Evolutionary conservation across 108 stramenopile genomes (phyloP), one percentile per base, ranked within the genome.

Genomic region (Cyclotella cryptica): DNA sequence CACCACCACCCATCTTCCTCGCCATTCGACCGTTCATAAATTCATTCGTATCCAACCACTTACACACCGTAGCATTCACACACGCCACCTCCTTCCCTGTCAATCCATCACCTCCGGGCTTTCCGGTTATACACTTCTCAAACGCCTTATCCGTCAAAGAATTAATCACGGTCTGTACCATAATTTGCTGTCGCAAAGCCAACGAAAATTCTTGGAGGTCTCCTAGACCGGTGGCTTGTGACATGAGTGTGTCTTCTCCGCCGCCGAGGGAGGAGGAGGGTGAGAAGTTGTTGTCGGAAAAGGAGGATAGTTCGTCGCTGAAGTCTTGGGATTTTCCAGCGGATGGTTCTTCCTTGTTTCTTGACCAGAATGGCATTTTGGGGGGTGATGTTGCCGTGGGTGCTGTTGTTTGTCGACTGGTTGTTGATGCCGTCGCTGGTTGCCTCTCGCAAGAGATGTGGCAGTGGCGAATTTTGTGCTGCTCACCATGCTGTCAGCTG

Each of bases 31-130:
- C 88, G 47, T 84, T 88, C 81, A 94, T 89, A 74, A 90, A 94
- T 69, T 94, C 90, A 73, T 94, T 94, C 40, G 93, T 85, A 86
- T 94, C 93, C 66, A 94, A 71, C 93, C 93, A 94, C 66, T 94
- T 94, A 68, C 89, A 87, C 22, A 89, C 88, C 15, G 86, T 81
- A 22, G 91, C 81, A 64, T 89, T 77, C 43, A 94, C 77, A 60
- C 93, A 94, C 12, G 87, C 89, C n/a, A 77, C 90, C 59, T 94
- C 88, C 42, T 78, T 84, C 46, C 89, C 89, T 21, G 63, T 85
- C 49, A 94, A 76, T 42, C 78, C 66, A 46, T 88, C 84, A 1
- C 62, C 29, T 17, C 63, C 63, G 3, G 88, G 85, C 43, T 77
- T 81, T n/a, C 85, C 84, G 19, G 89, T 89, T 26, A 92, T 80